These are phyloP conservation scores for Acanthamoeba royreba DNA, from an alignment of 208 protist species.

Conservation along the genomic window DNA sequence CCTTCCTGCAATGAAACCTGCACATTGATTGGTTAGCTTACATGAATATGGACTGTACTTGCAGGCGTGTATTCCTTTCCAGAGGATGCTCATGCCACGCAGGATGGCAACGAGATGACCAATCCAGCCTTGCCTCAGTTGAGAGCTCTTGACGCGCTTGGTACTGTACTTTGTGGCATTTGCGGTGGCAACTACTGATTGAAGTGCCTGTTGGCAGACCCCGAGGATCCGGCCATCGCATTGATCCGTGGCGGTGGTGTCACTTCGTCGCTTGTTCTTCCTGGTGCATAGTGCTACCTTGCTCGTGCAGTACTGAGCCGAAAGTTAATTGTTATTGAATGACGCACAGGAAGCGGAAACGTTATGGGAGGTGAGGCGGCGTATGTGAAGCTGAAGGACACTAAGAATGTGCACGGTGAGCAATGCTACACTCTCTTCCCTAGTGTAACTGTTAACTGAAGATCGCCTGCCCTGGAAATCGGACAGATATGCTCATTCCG, in stretches of 20 bases:
- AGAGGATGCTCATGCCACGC: neutral
- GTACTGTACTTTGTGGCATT: neutral
- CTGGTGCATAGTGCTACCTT: neutral
- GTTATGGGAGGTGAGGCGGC: conserved; percentile 61
- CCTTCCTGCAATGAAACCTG: too few species aligned
- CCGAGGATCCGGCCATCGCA: conserved; percentile 51
- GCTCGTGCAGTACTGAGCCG: neutral
- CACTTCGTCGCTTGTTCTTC: conserved; percentile 56
- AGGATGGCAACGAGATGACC: conserved; percentile 61
- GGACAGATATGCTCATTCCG: conserved; percentile 49
- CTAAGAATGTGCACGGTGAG: neutral
- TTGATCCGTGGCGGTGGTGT: conserved; percentile 49
- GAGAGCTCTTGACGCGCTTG: conserved; percentile 45
- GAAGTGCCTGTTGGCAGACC: neutral
- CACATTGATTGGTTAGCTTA: neutral
- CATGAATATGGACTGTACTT: neutral
- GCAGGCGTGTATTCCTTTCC: conserved; percentile 42
- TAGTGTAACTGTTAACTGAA: too few species aligned
- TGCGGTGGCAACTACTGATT: neutral
- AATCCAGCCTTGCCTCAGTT: conserved; percentile 31
- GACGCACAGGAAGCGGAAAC: conserved; percentile 10
- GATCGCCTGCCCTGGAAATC: too few species aligned
- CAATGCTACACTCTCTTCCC: neutral
- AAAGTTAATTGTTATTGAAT: too few species aligned
- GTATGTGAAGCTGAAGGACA: conserved; percentile 11